A percentile compares a stretch with the other conserved stretches of the same genome.
Conservation (phyloP, 805 yeast genomes). For the Metschnikowia amazonensis region DNA sequence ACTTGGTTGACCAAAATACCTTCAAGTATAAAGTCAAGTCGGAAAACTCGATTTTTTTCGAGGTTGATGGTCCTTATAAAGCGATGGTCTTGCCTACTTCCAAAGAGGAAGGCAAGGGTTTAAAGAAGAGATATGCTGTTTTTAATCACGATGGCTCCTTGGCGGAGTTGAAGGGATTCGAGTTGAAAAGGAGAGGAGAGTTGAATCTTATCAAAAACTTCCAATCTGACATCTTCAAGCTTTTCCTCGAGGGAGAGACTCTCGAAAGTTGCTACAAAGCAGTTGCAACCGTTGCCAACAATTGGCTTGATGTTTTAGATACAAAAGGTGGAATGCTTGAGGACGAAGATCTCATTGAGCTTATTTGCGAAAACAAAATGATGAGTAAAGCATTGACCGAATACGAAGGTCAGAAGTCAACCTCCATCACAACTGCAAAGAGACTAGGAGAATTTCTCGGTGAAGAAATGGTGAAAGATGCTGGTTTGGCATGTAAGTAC, state of each 20-base stretch:
- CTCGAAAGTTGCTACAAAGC: constrained; percentile 79
- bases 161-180: constrained; percentile 96
- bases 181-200: constrained; percentile 95
- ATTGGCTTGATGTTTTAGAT: constrained; percentile 93
- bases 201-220: constrained; percentile 88
- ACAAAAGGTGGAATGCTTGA: constrained; percentile 82
- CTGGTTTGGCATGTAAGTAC: constrained; percentile 92
- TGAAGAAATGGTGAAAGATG: constrained; percentile 92
- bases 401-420: constrained; percentile 86
- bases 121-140: constrained; percentile 95
- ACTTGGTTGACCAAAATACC: constrained; percentile 63
- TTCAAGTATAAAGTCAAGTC: constrained; percentile 71
- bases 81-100: constrained; percentile 98
- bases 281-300: constrained; percentile 88
- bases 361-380: constrained; percentile 92
- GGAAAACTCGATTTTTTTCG: constrained; percentile 94
- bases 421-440: constrained; percentile 92
- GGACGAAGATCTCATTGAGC: constrained; percentile 88
- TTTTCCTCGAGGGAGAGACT: constrained; percentile 80
- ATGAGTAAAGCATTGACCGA: constrained; percentile 91
- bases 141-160: constrained; percentile 90
- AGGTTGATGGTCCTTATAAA: constrained; percentile 97
- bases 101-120: constrained; percentile 94
- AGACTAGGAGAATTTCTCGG: constrained; percentile 94
- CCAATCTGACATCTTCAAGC: constrained; percentile 89